These are phyloP conservation scores for Gnomoniopsis sp. DNA, from an alignment of 2,329 filamentous ascomycete genomes.

Conservation along the genomic window DNA sequence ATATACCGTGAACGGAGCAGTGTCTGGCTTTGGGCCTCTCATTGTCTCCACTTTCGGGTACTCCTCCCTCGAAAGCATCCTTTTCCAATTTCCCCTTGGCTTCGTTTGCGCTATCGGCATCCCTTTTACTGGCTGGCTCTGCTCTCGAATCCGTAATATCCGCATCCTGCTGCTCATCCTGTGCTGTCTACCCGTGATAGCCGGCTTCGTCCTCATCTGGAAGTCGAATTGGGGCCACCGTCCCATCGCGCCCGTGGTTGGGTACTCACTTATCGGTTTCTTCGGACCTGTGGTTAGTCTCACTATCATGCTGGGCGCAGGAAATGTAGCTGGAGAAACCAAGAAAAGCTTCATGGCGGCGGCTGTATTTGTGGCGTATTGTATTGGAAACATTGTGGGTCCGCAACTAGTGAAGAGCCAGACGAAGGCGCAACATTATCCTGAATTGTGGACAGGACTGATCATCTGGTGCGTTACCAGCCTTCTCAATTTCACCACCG, in stretches of 20 bases:
- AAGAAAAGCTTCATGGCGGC: constrained; percentile 77
- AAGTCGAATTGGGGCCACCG: constrained; percentile 61
- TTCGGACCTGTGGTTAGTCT: constrained; percentile 54
- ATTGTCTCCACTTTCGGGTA: constrained; percentile 72
- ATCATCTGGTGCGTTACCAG: constrained; percentile 62
- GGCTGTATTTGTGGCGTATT: constrained; percentile 72
- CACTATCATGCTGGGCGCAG: constrained; percentile 53
- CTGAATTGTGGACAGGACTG: constrained; percentile 50
- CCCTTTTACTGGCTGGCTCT: constrained; percentile 62
- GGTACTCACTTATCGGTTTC: constrained; percentile 70
- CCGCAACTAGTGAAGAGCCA: constrained; percentile 68
- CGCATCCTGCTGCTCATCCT: constrained; percentile 62
- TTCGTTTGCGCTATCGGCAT: constrained; percentile 66
- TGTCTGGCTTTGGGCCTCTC: constrained; percentile 67
- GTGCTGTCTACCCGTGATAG: constrained; percentile 71
- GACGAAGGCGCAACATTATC: constrained; percentile 54
- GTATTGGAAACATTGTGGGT: constrained; percentile 72
- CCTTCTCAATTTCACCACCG: constrained; percentile 35
- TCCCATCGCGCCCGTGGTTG: constrained; percentile 63
- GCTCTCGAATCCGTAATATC: constrained; percentile 57
- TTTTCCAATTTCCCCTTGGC: constrained; percentile 73
- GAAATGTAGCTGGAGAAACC: constrained; percentile 73
- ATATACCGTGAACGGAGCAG: constrained; percentile 69
- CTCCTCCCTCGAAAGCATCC: constrained; percentile 59
- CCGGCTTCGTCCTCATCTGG: constrained; percentile 73